Evolutionary conservation across 768 basidiomycete species (phyloP), one percentile per base, ranked within the genome.

Genomic region (Leucocoprinus leucothites): DNA sequence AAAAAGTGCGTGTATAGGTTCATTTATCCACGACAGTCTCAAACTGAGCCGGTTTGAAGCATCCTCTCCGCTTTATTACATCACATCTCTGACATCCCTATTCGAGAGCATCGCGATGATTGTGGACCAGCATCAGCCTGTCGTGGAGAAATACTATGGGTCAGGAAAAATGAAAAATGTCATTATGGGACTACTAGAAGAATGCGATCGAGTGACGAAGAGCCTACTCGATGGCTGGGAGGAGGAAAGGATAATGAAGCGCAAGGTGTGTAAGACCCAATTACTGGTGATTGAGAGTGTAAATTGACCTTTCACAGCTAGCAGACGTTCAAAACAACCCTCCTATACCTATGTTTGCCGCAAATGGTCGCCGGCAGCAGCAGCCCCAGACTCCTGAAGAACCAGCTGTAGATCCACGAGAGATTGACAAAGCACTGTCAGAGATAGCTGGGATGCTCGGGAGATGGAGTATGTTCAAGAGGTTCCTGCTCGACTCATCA

Each of bases 71-170:
- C 71, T 94, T 24, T 96, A 97, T 71, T 98, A 93, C 66, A 85
- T 97, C 59, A 86, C 92, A 2, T 82, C 87, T 9, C 73, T 99
- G 52, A 98, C 96, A 1, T 86, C 91, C 5, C 80, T 99, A 1
- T 94, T 98, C 61, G 97, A 99, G 71, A 89, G 87, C 53, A 88
- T 99, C 48, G 97, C 95, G 0, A 84, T 92, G 76, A 94, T 99
- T 60, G 87, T 99, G 19, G 94, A 96, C 63, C 97, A 99, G 64
- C 97, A 99, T 65, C 96, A 97, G 61, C 91, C 94, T 1, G 85
- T 99, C 3, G 95, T 99, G 1, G 96, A 98, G 66, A 98, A 97
- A 71, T 98, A 99, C 71, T 99, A 99, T 63, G 97, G 97, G 0
- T 62, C 69, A 8, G 90, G 93, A 0, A 88, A 89, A 67, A 98